Percentiles rank a stretch among this genome's conserved stretches.
Conservation (phyloP, 495 filamentous ascomycete species). For the Hypoxylon rickii region DNA sequence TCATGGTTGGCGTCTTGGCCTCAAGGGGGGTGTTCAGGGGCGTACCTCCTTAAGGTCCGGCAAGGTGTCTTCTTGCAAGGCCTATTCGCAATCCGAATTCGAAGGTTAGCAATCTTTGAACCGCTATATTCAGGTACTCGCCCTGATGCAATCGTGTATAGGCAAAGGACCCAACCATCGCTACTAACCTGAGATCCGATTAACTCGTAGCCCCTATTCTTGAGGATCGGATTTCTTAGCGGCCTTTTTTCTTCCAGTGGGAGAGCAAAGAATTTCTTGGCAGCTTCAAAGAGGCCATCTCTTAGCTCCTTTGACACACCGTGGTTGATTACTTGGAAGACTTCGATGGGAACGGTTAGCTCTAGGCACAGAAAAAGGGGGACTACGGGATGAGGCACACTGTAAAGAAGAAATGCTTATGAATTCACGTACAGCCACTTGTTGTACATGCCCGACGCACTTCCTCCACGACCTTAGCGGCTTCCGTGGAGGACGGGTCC, state of each 20-base stretch:
- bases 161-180: too few species aligned
- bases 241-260: constrained; percentile 54
- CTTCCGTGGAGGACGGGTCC: constrained; percentile 33
- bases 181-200: constrained; percentile 48
- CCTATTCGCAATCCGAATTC: constrained; percentile 7
- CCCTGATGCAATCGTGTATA: not conserved
- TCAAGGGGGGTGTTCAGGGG: not conserved
- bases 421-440: constrained; percentile 48
- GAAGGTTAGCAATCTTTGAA: constrained; percentile 4
- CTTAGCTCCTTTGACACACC: constrained; percentile 46
- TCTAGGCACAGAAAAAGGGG: not conserved
- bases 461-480: constrained; percentile 25
- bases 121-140: not conserved
- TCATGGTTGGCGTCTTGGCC: not conserved
- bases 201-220: constrained; percentile 57
- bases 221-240: constrained; percentile 38
- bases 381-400: too few species aligned
- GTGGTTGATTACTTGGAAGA: constrained; percentile 54
- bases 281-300: constrained; percentile 44
- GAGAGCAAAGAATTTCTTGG: constrained; percentile 53
- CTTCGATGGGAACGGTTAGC: not conserved
- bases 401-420: too few species aligned
- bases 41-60: constrained; percentile 57
- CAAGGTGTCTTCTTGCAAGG: constrained; percentile 49
- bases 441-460: constrained; percentile 54